phyloP scores from a whole-genome alignment of 2,329 filamentous ascomycete genomes.

The Mycosphaerella arachidis region DNA sequence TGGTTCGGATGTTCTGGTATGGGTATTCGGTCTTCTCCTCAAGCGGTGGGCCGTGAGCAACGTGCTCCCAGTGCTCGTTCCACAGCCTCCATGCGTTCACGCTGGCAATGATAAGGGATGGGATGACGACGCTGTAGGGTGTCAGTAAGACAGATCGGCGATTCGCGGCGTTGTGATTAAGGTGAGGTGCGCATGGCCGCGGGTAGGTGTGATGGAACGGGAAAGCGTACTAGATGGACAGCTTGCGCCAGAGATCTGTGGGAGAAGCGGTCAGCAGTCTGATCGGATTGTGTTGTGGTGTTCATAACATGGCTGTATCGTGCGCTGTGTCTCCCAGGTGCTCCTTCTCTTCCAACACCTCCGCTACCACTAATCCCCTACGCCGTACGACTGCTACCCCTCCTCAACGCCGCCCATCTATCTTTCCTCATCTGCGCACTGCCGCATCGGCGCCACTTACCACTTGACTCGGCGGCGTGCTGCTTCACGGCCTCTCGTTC shows the following conservation, averaged over 20 bases:
- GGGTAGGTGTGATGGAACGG: neutral
- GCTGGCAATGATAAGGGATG: slow-evolving; percentile 64
- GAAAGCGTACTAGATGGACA: slow-evolving; percentile 81
- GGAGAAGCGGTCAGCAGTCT: slow-evolving; percentile 11
- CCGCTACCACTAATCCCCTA: neutral
- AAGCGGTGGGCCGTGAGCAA: slow-evolving; percentile 74
- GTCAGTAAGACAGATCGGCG: slow-evolving; percentile 15
- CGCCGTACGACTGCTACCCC: neutral
- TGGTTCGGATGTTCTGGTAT: slow-evolving; percentile 95
- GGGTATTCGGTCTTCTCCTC: slow-evolving; percentile 91
- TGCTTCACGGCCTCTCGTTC: slow-evolving; percentile 88
- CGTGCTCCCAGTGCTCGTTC: slow-evolving; percentile 97
- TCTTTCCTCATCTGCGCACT: too few species aligned
- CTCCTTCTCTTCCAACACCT: neutral
- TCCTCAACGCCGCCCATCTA: neutral
- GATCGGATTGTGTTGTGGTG: neutral
- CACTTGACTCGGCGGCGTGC: slow-evolving; percentile 78
- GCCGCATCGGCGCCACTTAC: slow-evolving; percentile 50
- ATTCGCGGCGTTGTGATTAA: neutral
- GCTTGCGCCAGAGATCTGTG: slow-evolving; percentile 87
- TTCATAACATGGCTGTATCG: neutral
- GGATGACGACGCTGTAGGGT: slow-evolving; percentile 55
- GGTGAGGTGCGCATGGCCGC: neutral
- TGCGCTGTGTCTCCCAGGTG: neutral
- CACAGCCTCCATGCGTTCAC: slow-evolving; percentile 88